Percentiles rank a stretch among this genome's conserved stretches.
These are phyloP conservation scores for Dictyostelium discoideum DNA, from an alignment of 78 protist species.

Conservation along the genomic window DNA sequence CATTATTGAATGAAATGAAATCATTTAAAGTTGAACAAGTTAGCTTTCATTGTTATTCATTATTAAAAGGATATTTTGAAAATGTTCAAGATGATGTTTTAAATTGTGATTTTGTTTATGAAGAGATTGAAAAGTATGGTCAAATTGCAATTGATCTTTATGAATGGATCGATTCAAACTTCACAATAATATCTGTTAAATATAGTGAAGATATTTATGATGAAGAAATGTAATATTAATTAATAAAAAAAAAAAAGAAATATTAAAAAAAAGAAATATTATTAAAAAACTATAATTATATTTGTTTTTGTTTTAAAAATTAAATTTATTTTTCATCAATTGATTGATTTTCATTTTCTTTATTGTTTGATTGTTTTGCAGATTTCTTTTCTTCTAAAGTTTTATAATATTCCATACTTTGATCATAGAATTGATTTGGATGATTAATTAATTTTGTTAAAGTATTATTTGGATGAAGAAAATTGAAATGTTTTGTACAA, in stretches of 20 bases:
- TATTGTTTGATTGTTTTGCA: background rate
- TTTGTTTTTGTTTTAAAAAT: background rate
- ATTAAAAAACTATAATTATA: no score
- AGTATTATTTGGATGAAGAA: constrained; percentile 42
- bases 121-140: constrained; percentile 7
- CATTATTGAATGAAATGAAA: background rate
- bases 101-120: background rate
- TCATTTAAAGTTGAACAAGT: background rate
- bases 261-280: no score
- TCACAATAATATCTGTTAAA: constrained; percentile 1
- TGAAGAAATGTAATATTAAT: background rate
- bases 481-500: constrained; percentile 62
- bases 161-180: constrained; percentile 27
- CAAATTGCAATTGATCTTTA: background rate
- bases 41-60: background rate
- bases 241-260: background rate
- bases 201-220: background rate
- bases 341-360: background rate
- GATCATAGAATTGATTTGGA: constrained; percentile 77
- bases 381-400: background rate
- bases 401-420: constrained; percentile 22
- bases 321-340: background rate
- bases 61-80: background rate
- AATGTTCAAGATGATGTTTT: constrained; percentile 1
- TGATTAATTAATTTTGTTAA: constrained; percentile 34